Evolutionary conservation across 257 asterid genomes (phyloP), one percentile per base, ranked within the genome.

Genomic region (Capsicum rhomboideum): DNA sequence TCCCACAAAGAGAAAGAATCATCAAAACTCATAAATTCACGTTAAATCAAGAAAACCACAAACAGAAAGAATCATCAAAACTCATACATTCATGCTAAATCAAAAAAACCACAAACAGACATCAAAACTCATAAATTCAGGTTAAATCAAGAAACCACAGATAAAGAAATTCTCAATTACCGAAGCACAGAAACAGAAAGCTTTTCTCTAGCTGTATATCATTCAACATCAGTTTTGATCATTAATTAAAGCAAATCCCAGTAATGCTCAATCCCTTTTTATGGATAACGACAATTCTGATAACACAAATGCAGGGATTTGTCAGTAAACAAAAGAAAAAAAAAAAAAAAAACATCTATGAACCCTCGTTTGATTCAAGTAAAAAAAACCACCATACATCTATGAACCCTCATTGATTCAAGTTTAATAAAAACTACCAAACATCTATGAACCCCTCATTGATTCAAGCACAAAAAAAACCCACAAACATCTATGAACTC

Each of bases 371-470:
- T 78, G 87, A 82, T 86, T 49, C 40, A 78, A 31, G 46, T 20
- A n/a, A n/a, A n/a, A 52, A 20, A 64, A 78, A 4, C 8, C 2
- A 34, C 5, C 34, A 74, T 42, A n/a, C 59, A 85, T 83, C 84
- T 67, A 64, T 14, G 64, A 78, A 75, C 42, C 85, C 91, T 90
- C 91, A 59, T 86, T 78, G 87, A 82, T 86, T 49, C 40, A 78
- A 31, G 46, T 20, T 5, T 0, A 37, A 63, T 1, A 18, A 50
- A 79, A 40, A 40, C 2, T 5, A 40, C 44, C 44, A 5, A 40
- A 6, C 8, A 40, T 40, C 40, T 5, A 34, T 34, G 40, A 63
- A 78, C 78, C 40, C 84, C 91, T 90, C 91, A 58, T 85, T 78
- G 87, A 82, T 86, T 46, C 37, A 78, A 31, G 44, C 18, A 14